phyloP scores from a whole-genome alignment of 768 basidiomycete genomes.

The Leccinellum luteum region DNA sequence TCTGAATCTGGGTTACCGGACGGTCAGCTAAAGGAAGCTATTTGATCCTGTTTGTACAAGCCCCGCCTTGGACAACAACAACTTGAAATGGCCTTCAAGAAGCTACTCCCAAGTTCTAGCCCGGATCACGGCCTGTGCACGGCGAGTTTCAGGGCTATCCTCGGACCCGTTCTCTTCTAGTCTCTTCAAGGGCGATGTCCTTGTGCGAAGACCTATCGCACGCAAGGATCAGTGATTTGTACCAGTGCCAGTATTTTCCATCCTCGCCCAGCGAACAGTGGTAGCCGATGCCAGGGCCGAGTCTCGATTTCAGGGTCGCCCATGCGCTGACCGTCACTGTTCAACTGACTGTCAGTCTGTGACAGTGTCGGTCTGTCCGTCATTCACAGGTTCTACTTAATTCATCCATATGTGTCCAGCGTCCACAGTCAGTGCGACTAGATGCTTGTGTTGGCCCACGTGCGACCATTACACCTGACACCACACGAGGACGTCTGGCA shows the following conservation, averaged over 20 bases:
- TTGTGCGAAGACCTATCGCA: background rate
- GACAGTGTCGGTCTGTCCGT: background rate
- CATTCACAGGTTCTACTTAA: background rate
- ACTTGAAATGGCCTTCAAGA: background rate
- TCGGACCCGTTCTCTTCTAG: background rate
- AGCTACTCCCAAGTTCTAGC: background rate
- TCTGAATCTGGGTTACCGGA: background rate
- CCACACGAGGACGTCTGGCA: slow-evolving; percentile 11
- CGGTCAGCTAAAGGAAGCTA: background rate
- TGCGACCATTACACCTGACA: slow-evolving; percentile 7
- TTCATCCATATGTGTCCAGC: background rate
- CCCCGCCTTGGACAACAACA: background rate
- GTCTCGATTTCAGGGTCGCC: background rate
- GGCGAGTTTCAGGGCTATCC: slow-evolving; percentile 7
- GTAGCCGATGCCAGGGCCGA: background rate
- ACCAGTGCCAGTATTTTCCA: background rate
- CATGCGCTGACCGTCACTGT: background rate
- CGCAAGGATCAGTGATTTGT: background rate
- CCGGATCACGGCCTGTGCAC: slow-evolving; percentile 12
- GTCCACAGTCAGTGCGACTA: background rate
- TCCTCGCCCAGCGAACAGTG: background rate
- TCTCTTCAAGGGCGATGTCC: background rate
- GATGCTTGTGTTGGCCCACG: background rate
- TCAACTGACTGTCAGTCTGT: background rate
- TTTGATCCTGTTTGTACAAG: slow-evolving; percentile 10